Conservation (phyloP, 192 early-diverging fungal species). For the Pilobolus umbonatus region DNA sequence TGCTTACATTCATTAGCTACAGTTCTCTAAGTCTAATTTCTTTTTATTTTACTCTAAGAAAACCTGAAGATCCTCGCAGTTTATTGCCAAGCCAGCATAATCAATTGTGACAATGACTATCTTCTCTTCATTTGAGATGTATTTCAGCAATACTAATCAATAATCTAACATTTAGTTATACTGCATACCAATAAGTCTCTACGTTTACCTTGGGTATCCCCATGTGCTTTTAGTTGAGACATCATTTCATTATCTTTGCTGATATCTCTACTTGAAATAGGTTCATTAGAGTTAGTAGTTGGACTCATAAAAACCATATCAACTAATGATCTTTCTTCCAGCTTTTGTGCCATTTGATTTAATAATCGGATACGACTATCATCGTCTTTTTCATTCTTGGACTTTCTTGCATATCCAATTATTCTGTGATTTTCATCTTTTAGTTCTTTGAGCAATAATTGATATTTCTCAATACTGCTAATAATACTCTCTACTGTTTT, state of each 20-base stretch:
- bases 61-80: background rate
- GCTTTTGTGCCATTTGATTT: background rate
- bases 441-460: too few relatives aligned
- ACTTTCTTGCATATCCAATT: slow-evolving; percentile 2
- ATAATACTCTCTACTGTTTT: too few relatives aligned
- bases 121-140: background rate
- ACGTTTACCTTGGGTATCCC: too few relatives aligned
- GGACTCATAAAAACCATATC: background rate
- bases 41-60: background rate
- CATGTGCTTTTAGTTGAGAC: too few relatives aligned
- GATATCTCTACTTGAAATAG: background rate
- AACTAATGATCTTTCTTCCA: background rate
- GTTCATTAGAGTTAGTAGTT: background rate
- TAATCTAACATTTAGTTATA: background rate
- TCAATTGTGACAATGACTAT: background rate
- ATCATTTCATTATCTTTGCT: background rate
- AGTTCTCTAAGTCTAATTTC: background rate
- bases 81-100: background rate
- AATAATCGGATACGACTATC: background rate
- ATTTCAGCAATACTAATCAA: background rate
- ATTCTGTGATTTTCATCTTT: too few relatives aligned
- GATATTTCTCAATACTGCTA: too few relatives aligned
- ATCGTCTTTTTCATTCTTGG: background rate
- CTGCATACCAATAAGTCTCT: background rate
- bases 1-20: too few relatives aligned